Conservation (phyloP, 1,284 basidiomycete species). For the Psilocybe mexicana region DNA sequence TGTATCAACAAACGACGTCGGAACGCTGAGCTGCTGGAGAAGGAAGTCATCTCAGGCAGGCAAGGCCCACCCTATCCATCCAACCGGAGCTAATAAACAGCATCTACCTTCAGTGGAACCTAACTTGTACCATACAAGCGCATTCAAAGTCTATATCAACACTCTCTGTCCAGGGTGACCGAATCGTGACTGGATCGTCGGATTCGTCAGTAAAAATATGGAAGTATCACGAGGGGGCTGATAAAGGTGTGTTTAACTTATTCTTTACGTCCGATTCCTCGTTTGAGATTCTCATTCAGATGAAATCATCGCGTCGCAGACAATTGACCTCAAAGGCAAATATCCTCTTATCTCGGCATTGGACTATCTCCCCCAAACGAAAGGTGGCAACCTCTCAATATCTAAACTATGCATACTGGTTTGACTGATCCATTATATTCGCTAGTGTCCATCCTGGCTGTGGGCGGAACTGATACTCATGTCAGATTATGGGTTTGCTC, state of each 20-base stretch:
- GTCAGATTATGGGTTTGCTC: conserved; percentile 77
- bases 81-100: conserved; percentile 17
- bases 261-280: conserved; percentile 1
- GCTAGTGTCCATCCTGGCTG: conserved; percentile 71
- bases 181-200: conserved; percentile 77
- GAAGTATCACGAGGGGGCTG: conserved; percentile 38
- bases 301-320: conserved; percentile 53
- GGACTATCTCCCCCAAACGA: conserved; percentile 62
- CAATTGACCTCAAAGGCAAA: conserved; percentile 64
- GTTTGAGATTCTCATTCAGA: conserved; percentile 30
- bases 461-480: conserved; percentile 74
- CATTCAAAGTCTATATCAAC: conserved; percentile 73
- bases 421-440: not conserved
- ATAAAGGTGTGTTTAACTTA: conserved; percentile 32
- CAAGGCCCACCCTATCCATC: conserved; percentile 19
- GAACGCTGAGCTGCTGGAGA: conserved; percentile 59
- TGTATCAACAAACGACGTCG: conserved; percentile 75
- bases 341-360: conserved; percentile 77
- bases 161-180: conserved; percentile 47
- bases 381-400: conserved; percentile 44
- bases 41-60: conserved; percentile 42
- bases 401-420: not conserved
- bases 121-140: conserved; percentile 47
- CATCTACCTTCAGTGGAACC: conserved; percentile 52
- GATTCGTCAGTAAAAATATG: conserved; percentile 79